Base-by-base conservation (phyloP, 768 basidiomycete genomes). In the Lentinula edodes region DNA sequence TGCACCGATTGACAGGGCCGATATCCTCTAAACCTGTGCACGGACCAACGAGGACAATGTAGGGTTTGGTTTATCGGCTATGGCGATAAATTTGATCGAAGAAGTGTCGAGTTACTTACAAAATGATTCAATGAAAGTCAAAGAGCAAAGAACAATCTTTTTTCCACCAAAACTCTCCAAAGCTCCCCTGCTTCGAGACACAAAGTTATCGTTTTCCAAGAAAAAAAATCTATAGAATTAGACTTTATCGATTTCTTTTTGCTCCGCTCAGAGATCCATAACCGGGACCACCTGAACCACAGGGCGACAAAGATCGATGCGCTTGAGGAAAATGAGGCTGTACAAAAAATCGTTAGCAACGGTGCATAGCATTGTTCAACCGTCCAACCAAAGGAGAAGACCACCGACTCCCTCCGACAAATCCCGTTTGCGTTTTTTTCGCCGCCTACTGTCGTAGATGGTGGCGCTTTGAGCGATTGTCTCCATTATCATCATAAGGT, bases 1-100 rank as follows among this genome's bases (percentile, higher is more conserved):
- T 39, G 42, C 56, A 46, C 38, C n/a, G 34, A 51, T 48, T 59
- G 28, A 59, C 58, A 56, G 55, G 55, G 55, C 41, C 55, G 55
- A 56, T 20, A 36, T 56, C 23, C 39, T 41, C 43, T 56, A 18
- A 43, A 54, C 18, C 35, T 54, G 53, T 54, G 55, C 55, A 43
- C 55, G 55, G 55, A 34, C 52, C 35, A 36, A n/a, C 45, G 45
- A 46, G 45, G 15, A 52, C n/a, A 18, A 32, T 34, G 55, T 43
- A 42, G 32, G 41, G 41, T 41, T 28, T 42, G 55, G 32, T 23
- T 28, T 10, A 28, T 42, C 39, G 41, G 18, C 38, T 28, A 42
- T 20, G 55, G 39, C 2, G 28, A 38, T 10, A 39, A 56, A 15
- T 54, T 54, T 38, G 55, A 56, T 56, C 55, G 16, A 28, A 43